Percentiles rank a stretch among this genome's conserved stretches.
phyloP scores from a whole-genome alignment of 176 grass and related monocot genomes.

The Avena sativa region DNA sequence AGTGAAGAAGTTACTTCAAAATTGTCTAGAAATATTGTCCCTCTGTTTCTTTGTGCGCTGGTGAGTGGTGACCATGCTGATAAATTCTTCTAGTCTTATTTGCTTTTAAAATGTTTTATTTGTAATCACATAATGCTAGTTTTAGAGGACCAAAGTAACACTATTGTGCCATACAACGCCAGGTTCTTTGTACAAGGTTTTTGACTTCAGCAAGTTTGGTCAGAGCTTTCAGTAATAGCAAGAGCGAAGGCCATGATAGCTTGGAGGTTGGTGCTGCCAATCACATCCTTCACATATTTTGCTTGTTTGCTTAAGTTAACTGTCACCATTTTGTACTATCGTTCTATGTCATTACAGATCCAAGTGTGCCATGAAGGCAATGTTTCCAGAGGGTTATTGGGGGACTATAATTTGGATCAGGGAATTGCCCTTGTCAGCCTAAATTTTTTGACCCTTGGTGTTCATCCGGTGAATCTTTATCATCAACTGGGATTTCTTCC shows the following conservation, averaged over 20 bases:
- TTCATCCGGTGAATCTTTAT: conserved; percentile 4
- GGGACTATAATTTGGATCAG: background rate
- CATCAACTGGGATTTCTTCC: background rate
- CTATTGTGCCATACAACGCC: background rate
- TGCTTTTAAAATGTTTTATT: background rate
- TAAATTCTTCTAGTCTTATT: background rate
- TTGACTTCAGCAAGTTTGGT: conserved; percentile 32
- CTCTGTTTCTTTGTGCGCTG: background rate
- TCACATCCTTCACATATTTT: conserved; percentile 4
- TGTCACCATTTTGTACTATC: background rate
- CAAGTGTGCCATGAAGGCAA: background rate
- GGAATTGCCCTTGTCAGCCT: conserved; percentile 34
- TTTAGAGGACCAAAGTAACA: background rate
- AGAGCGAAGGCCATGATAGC: background rate
- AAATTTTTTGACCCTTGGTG: background rate
- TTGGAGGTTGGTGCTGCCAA: conserved; percentile 27
- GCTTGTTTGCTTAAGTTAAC: background rate
- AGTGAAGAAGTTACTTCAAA: background rate
- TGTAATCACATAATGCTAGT: background rate
- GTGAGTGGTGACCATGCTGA: background rate
- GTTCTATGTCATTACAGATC: background rate
- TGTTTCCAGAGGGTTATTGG: background rate
- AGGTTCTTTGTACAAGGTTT: background rate
- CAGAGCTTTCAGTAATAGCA: background rate
- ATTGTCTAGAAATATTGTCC: background rate